Evolutionary conservation across 2,329 filamentous ascomycete genomes (phyloP), one percentile per base, ranked within the genome.

Genomic region (Hortaea werneckii): DNA sequence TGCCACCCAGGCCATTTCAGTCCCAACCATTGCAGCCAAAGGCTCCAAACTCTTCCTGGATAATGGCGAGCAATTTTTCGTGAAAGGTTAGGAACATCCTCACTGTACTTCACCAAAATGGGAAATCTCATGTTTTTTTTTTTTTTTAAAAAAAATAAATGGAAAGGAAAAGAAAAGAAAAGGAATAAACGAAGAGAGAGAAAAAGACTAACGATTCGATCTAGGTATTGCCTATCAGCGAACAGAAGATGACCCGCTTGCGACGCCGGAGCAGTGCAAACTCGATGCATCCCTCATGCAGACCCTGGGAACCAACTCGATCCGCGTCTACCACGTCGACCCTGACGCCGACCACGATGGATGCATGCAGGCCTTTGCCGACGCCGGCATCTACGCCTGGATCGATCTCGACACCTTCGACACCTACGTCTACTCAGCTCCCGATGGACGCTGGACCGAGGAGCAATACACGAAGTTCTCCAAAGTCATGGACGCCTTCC

Each of bases 311-410:
- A 79, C 84, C 62, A 94, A 94, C 64, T 76, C 83, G 29, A 87
- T 94, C 58, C 85, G 88, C 47, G 84, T 92, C 48, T 95, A 95
- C 66, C 87, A 94, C 60, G 86, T 95, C 50, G 82, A 94, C 57
- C 70, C 85, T 1, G 64, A 67, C 2, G 78, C 69, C 29, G 71
- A 90, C 62, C 89, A 95, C 65, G 73, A 77, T 47, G 82, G 75
- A 13, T 95, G 87, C 69, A 94, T 95, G 86, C 73, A 73, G 44
- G 82, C 80, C 1, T 86, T 95, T 62, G 80, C 78, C 9, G 79
- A 87, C 56, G 83, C 80, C 37, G 85, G 85, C 47, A 90, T 95
- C 63, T 94, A 94, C 63, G 67, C 87, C 44, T 82, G 90, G 62
- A 76, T 94, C 42, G 88, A 95, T 65, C 74, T 95, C 49, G 89